These are phyloP conservation scores for Mycena citricolor DNA, from an alignment of 1,284 basidiomycete genomes.

Conservation along the genomic window DNA sequence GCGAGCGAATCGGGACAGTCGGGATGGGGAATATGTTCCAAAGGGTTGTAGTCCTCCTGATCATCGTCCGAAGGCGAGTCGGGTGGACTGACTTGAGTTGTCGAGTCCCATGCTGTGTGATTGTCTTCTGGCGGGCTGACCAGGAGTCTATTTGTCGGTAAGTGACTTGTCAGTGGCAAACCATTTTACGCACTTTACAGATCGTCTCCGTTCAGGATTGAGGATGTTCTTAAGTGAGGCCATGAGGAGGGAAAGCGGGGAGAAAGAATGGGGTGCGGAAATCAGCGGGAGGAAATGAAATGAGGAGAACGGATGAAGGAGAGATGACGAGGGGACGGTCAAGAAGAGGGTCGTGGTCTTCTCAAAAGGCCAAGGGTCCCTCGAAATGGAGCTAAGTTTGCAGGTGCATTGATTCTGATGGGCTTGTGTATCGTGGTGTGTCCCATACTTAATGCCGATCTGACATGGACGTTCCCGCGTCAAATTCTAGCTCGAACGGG, in stretches of 20 bases:
- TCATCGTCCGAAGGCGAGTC: conserved; percentile 24
- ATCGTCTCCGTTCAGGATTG: conserved; percentile 46
- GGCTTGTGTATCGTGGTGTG: too few species aligned
- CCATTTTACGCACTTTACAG: conserved; percentile 38
- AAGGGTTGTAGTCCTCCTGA: conserved; percentile 26
- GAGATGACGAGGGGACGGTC: too few species aligned
- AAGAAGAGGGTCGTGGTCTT: too few species aligned
- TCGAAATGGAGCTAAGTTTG: too few species aligned
- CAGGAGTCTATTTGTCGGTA: conserved; percentile 9
- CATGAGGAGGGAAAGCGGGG: conserved; percentile 35
- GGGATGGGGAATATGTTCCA: conserved; percentile 60
- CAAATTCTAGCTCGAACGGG: too few species aligned
- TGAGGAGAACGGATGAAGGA: too few species aligned
- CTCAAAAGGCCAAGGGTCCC: too few species aligned
- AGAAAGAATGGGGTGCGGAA: conserved; percentile 6
- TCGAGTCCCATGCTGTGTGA: conserved; percentile 15
- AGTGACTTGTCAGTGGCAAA: neutral
- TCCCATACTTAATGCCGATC: too few species aligned
- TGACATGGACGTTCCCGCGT: too few species aligned
- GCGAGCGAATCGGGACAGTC: conserved; percentile 73
- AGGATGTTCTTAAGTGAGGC: conserved; percentile 52
- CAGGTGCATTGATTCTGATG: too few species aligned
- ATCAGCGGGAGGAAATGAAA: too few species aligned
- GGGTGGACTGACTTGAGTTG: conserved; percentile 31
- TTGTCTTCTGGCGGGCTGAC: conserved; percentile 18